Evolutionary conservation across 2,329 filamentous ascomycete species (phyloP), one percentile per base, ranked within the genome.

Genomic region (Penicillium sp.): DNA sequence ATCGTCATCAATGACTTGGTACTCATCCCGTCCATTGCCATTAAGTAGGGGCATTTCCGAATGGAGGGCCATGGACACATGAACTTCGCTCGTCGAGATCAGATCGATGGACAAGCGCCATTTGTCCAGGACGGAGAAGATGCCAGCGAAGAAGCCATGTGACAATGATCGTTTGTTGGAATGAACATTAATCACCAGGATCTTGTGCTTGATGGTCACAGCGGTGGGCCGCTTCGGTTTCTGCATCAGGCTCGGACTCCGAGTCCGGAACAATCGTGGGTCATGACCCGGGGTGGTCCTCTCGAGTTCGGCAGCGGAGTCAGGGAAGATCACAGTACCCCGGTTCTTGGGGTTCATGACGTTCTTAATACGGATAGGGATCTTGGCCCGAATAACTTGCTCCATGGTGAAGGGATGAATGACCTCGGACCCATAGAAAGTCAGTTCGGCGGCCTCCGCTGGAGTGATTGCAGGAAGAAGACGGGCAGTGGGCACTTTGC

Each of bases 361-460:
- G 48, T 84, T 84, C 64, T 84, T 84, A 62, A 83, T 83, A 44
- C 81, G 77, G 48, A 84, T 83, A 2, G 80, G 80, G 41, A 84
- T 84, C 58, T 72, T 72, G 23, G 80, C 80, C 35, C 74, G 75
- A 47, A 83, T 82, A 40, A 83, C 79, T 69, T 97, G 93, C 70
- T 97, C 91, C 90, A 98, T 97, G 57, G 93, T 98, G 63, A 96
- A 85, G 51, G 95, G 93, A 64, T 98, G 93, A 55, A 98, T 98
- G 61, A 98, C 93, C 67, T 98, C 93, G 46, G 90, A 90, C 47
- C 87, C 87, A 63, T 91, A 93, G 60, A 91, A 93, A 2, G 93
- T 97, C 71, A 98, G 74, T 67, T 98, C 93, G 9, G 93, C 91
- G 2, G 93, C 93, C 68, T 98, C 93, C 7, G 88, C 85, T 0